Percentiles rank a stretch among this genome's conserved stretches.
Evolutionary conservation across 345 rosid species (phyloP).

Genomic region (Bruguiera gymnorhiza): DNA sequence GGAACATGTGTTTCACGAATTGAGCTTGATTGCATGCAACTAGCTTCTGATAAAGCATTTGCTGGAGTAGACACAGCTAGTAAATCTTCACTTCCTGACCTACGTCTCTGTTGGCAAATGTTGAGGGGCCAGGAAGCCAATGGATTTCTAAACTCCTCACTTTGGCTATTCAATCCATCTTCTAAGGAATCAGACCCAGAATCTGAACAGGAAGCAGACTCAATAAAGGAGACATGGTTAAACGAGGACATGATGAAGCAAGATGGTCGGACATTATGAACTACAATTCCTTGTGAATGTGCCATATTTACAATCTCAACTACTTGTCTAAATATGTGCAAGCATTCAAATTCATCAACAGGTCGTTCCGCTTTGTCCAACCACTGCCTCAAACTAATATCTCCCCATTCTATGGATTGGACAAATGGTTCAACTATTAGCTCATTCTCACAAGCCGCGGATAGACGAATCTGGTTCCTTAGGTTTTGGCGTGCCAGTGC

Average conservation of each 20-base stretch:
- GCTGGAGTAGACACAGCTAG: slow-evolving; percentile 29
- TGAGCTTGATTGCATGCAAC: slow-evolving; percentile 58
- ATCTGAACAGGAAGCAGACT: slow-evolving; percentile 94
- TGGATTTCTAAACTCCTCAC: slow-evolving; percentile 36
- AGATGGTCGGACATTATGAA: slow-evolving; percentile 91
- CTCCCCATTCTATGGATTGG: slow-evolving; percentile 66
- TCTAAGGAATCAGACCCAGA: slow-evolving; percentile 89
- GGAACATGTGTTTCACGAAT: slow-evolving; percentile 28
- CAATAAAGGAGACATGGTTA: slow-evolving; percentile 87
- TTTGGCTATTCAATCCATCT: slow-evolving; percentile 55
- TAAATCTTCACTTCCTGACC: slow-evolving; percentile 40
- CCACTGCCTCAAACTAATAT: slow-evolving; percentile 96
- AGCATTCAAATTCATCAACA: slow-evolving; percentile 75
- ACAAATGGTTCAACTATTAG: slow-evolving; percentile 48
- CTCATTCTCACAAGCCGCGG: slow-evolving; percentile 56
- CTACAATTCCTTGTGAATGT: slow-evolving; percentile 87
- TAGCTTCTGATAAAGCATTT: slow-evolving; percentile 52
- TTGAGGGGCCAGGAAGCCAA: slow-evolving; percentile 42
- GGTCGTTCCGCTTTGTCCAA: slow-evolving; percentile 71
- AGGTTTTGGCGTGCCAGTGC: slow-evolving; percentile 46
- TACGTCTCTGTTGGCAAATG: slow-evolving; percentile 32
- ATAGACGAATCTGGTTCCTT: slow-evolving; percentile 47
- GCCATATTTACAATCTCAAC: slow-evolving; percentile 80
- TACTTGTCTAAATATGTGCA: slow-evolving; percentile 89
- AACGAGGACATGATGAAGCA: slow-evolving; percentile 92